A percentile compares a stretch with the other conserved stretches of the same genome.
phyloP scores from a whole-genome alignment of 2,329 filamentous ascomycete genomes.

The Phyllosticta paracitricarpa region DNA sequence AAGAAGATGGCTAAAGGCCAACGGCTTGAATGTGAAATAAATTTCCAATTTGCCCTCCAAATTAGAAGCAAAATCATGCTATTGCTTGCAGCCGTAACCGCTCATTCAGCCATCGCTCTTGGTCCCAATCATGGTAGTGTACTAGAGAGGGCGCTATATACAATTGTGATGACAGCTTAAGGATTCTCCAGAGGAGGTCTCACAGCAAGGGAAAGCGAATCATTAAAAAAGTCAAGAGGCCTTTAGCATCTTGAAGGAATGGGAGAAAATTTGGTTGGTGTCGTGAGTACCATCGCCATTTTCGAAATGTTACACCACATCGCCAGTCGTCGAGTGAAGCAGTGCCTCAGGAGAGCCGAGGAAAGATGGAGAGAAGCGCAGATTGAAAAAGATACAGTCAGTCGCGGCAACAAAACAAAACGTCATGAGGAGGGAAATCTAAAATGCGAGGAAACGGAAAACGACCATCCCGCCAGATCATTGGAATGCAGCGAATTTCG shows the following conservation, averaged over 20 bases:
- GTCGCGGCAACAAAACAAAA: neutral
- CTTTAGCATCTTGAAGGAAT: neutral
- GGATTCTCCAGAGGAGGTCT: neutral
- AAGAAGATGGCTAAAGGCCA: neutral
- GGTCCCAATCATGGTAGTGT: neutral
- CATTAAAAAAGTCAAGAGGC: neutral
- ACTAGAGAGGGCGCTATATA: neutral
- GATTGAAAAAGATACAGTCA: neutral
- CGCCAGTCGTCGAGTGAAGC: neutral
- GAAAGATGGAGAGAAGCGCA: neutral
- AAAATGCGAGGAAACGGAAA: neutral
- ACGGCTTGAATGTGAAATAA: neutral
- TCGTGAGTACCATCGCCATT: neutral
- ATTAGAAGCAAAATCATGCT: neutral
- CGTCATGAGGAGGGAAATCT: neutral
- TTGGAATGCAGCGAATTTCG: neutral
- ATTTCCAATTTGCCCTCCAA: neutral
- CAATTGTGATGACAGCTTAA: neutral
- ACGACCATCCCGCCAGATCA: neutral
- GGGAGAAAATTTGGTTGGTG: neutral
- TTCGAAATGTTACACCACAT: neutral
- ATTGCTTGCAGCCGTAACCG: neutral
- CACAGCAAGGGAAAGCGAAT: neutral
- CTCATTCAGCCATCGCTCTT: neutral
- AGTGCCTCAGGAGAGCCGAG: neutral